Base-by-base conservation (phyloP, 1,284 basidiomycete genomes). In the Rugosomyces carneus region DNA sequence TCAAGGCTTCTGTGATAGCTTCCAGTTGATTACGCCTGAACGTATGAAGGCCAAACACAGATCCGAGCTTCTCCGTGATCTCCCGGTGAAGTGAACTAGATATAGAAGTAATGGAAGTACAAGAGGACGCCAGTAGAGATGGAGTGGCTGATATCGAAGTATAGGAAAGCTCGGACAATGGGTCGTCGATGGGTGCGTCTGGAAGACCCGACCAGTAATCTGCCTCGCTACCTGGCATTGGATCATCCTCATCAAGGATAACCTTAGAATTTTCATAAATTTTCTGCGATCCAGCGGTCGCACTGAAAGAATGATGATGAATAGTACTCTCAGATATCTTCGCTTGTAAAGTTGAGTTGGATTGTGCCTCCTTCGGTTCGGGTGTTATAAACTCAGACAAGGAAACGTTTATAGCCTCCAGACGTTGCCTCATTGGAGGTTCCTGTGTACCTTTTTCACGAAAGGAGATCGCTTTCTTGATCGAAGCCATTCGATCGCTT, bases 1-100 rank as follows among this genome's bases (percentile, higher is more conserved):
- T 70, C 62, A 99, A 71, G 0, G 89, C 84, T 2, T 84, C 85
- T 41, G 82, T 78, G 56, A 98, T 90, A 0, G 90, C 93, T 58
- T 91, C 85, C 31, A 91, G 75, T 63, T 98, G 96, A 61, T 97
- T 90, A 3, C 66, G 68, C 11, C 94, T 81, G 64, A 98, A 98
- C 0, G 60, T 58, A 0, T 73, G 58, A 2, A 98, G 70, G 6
- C 71, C 69, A 65, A 98, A 98, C 1, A 80, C 73, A 1, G 68
- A 61, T 31, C 71, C 76, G 16, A 97, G 70, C 9, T 80, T 78
- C 10, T 71, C 67, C 51, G 73, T 68, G 34, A 92, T 74, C 57
- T 93, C 85, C 3, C 47, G 48, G 51, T 80, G 79, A 54, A 76
- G 75, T 1, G 69, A 66, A 3, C 60, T 62, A n/a, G 61, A 57